Base-by-base conservation (phyloP, 352 stramenopile genomes). In the Phytophthora cactorum region DNA sequence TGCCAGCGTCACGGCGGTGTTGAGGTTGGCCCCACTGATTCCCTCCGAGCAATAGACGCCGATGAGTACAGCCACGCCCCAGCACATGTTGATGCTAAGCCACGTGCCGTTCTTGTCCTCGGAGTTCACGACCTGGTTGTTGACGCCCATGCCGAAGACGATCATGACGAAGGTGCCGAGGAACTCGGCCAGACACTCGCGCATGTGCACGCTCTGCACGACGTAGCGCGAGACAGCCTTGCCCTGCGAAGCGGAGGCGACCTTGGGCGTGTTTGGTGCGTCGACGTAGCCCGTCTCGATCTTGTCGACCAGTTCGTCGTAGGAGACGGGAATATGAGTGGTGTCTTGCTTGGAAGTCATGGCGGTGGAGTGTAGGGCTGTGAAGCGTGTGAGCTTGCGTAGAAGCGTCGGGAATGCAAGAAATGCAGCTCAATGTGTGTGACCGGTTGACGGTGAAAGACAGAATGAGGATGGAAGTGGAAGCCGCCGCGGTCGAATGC, bases 141-240 rank as follows among this genome's bases (percentile, higher is more conserved):
- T 84, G 5, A 88, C 81, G 39, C 79, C 82, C 49, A 79, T 74
- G 41, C 82, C 79, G 68, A 90, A 90, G 8, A 70, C 52, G 65
- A 90, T 75, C 64, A 84, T 69, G 46, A 82, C 63, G 51, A 79
- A 74, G 12, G 77, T 80, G 53, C 70, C 73, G 27, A 86, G 72
- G 66, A 82, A 83, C 61, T 84, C 78, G 47, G 72, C 72, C 27
- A 82, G 36, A 54, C 78, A 84, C 63, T 86, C 73, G 46, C 75
- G 71, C 25, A 72, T 6, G 29, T 74, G 70, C 38, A 74, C 60
- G 57, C 65, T 77, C 44, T 74, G 22, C 5, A 69, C 54, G 15
- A n/a, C n/a, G n/a, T n/a, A n/a, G n/a, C n/a, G n/a, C n/a, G n/a
- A n/a, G n/a, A n/a, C n/a, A n/a, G n/a, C n/a, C n/a, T n/a, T n/a